A percentile compares a stretch with the other conserved stretches of the same genome.
These are phyloP conservation scores for Solanum pennellii DNA, from an alignment of 257 asterid species.

Conservation along the genomic window DNA sequence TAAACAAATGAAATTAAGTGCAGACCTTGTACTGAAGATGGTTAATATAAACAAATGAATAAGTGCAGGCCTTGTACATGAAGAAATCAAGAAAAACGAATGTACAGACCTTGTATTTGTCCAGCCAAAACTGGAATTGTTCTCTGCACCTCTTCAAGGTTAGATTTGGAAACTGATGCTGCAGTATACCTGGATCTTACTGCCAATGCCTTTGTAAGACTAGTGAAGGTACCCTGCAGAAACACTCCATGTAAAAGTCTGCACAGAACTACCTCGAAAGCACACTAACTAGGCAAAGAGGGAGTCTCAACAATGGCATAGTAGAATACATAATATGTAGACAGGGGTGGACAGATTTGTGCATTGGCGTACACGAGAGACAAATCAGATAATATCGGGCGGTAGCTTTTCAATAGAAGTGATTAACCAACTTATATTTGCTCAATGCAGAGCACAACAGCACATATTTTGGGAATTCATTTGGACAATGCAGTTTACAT, in stretches of 20 bases:
- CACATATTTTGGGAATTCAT: neutral
- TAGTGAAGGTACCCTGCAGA: constrained; percentile 42
- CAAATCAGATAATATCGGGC: neutral
- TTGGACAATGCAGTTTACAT: neutral
- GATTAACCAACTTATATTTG: neutral
- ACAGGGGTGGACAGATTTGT: neutral
- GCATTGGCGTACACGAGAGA: neutral
- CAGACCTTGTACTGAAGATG: neutral
- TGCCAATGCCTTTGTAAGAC: constrained; percentile 29
- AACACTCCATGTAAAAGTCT: neutral
- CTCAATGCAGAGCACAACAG: neutral
- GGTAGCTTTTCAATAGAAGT: neutral
- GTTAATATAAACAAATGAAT: neutral
- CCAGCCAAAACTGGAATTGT: constrained; percentile 21
- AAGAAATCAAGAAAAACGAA: neutral
- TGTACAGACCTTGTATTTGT: constrained; percentile 35
- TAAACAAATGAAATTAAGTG: neutral
- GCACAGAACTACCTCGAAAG: neutral
- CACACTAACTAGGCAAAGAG: neutral
- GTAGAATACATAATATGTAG: neutral
- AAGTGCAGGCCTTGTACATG: neutral
- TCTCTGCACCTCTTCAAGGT: constrained; percentile 23
- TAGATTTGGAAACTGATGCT: constrained; percentile 26
- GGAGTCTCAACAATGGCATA: neutral
- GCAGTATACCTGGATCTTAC: constrained; percentile 21